These are phyloP conservation scores for Amanita rubescens DNA, from an alignment of 768 basidiomycete genomes.

Conservation along the genomic window DNA sequence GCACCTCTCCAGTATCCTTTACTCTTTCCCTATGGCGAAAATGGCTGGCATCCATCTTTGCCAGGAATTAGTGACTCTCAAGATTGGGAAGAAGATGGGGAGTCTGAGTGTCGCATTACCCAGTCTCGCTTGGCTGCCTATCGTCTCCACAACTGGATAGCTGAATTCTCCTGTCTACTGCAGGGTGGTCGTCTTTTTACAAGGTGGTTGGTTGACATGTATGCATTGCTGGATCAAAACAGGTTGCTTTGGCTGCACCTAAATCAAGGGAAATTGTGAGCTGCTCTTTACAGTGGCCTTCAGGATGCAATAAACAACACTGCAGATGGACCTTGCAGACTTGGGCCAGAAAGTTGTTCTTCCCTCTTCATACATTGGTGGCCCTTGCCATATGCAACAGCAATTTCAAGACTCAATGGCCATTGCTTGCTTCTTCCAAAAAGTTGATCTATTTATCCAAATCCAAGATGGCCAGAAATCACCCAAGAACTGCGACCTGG, in stretches of 20 bases:
- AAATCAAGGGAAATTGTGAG: no score
- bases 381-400: slow-evolving; percentile 31
- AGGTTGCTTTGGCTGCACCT: slow-evolving; percentile 24
- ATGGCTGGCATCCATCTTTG: slow-evolving; percentile 34
- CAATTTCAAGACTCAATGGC: slow-evolving; percentile 35
- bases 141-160: neutral
- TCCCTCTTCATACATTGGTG: slow-evolving; percentile 29
- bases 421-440: slow-evolving; percentile 23
- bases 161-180: slow-evolving; percentile 23
- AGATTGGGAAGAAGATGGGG: neutral
- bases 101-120: no score
- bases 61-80: no score
- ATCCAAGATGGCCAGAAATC: slow-evolving; percentile 38
- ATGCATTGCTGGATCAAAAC: slow-evolving; percentile 35
- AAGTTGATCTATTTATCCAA: slow-evolving; percentile 35
- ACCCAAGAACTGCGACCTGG: slow-evolving; percentile 26
- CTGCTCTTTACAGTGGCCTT: neutral
- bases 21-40: slow-evolving; percentile 32
- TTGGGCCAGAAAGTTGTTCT: slow-evolving; percentile 15
- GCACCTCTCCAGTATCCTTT: slow-evolving; percentile 34
- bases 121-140: neutral
- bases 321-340: neutral
- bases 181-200: slow-evolving; percentile 33
- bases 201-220: slow-evolving; percentile 37
- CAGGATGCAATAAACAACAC: neutral